These are phyloP conservation scores for Lanmaoa pseudosensibilis DNA, from an alignment of 768 basidiomycete genomes.

Conservation along the genomic window DNA sequence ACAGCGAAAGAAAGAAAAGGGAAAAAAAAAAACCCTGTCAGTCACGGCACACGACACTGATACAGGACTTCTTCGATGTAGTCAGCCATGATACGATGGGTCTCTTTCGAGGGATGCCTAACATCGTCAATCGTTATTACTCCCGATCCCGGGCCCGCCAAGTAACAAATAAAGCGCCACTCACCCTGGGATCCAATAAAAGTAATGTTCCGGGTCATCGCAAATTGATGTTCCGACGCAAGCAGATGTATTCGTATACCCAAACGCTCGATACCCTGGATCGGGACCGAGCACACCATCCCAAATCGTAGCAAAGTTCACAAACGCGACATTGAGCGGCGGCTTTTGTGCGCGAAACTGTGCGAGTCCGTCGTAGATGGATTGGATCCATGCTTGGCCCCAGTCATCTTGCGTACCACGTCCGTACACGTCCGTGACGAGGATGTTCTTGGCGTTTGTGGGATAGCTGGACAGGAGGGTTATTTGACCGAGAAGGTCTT, in stretches of 20 bases:
- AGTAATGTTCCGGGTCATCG: background rate
- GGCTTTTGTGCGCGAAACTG: background rate
- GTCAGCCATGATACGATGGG: background rate
- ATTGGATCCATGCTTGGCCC: background rate
- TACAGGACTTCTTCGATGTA: background rate
- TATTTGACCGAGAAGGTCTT: background rate
- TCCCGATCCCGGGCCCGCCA: background rate
- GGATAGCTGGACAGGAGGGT: background rate
- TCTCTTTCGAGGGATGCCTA: background rate
- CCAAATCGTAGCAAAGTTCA: background rate
- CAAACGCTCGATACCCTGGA: background rate
- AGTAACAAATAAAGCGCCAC: background rate
- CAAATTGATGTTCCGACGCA: background rate
- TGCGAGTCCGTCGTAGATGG: background rate
- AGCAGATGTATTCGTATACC: background rate
- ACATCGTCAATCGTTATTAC: background rate
- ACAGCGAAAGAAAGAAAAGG: background rate
- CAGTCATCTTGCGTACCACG: background rate
- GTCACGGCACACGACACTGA: background rate
- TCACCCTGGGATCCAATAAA: background rate
- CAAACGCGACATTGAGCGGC: background rate
- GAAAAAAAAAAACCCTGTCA: background rate
- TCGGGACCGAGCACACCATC: background rate
- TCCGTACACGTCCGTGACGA: background rate
- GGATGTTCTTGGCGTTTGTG: background rate